These are phyloP conservation scores for Endocalyx cinctus DNA, from an alignment of 2,329 filamentous ascomycete genomes.

Conservation along the genomic window DNA sequence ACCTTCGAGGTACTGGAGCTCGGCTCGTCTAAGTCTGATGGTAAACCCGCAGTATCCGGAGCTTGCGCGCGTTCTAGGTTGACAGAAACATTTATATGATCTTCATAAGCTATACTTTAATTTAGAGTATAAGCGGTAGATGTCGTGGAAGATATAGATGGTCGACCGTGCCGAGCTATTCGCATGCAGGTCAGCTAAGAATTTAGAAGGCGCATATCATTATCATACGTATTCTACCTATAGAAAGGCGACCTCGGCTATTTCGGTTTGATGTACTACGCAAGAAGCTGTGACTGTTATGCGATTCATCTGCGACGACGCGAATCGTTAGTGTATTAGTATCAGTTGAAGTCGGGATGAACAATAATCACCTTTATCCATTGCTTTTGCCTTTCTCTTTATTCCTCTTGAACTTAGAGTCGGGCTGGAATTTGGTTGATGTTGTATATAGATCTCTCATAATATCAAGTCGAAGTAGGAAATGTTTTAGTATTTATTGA, in stretches of 20 bases:
- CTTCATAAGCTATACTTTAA: conserved; percentile 5
- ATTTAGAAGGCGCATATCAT: background rate
- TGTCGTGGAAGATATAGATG: conserved; percentile 19
- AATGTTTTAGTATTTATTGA: no score
- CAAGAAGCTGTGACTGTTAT: background rate
- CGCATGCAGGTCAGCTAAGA: background rate
- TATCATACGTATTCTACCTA: background rate
- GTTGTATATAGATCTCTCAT: no score
- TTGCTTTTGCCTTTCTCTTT: conserved; percentile 23
- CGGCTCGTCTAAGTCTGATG: conserved; percentile 8
- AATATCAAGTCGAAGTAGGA: no score
- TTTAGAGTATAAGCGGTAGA: conserved; percentile 10
- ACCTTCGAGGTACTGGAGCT: conserved; percentile 9
- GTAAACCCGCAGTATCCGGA: conserved; percentile 10
- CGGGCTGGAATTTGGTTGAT: no score
- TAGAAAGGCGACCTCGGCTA: no score
- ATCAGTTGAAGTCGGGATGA: background rate
- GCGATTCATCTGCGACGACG: background rate
- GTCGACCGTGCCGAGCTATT: background rate
- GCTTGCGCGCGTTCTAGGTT: conserved; percentile 14
- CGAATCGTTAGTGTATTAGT: background rate
- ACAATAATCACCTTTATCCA: conserved; percentile 19
- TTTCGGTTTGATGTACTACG: no score
- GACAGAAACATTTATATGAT: conserved; percentile 10
- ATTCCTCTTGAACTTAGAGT: conserved; percentile 11